Conservation (phyloP, 2,329 filamentous ascomycete species). For the Parascedosporium putredinis region DNA sequence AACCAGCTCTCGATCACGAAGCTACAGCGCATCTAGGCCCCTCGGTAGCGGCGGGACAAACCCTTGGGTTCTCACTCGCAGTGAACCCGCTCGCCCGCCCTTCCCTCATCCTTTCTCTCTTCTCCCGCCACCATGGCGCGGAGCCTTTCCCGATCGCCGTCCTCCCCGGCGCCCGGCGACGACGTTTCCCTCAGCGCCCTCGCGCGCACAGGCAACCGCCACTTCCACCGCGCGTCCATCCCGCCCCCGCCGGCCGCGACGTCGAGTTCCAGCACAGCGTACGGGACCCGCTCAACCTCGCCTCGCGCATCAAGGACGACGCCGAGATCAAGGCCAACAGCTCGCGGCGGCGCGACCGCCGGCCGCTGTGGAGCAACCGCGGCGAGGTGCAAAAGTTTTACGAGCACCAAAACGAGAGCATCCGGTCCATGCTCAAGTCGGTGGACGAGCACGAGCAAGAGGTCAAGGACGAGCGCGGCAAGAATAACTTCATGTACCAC, state of each 20-base stretch:
- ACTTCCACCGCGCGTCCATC: background rate
- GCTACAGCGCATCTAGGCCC: no score
- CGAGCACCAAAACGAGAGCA: conserved; percentile 83
- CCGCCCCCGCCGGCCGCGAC: conserved; percentile 2
- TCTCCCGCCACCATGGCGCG: background rate
- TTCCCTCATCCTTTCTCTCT: background rate
- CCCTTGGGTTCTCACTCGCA: no score
- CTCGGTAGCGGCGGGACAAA: no score
- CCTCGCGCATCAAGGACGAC: conserved; percentile 73
- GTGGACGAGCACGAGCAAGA: conserved; percentile 83
- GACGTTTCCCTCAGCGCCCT: background rate
- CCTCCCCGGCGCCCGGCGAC: background rate
- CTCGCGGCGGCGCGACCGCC: conserved; percentile 63
- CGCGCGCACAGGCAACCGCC: background rate
- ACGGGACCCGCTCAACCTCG: conserved; percentile 74
- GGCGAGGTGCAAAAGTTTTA: conserved; percentile 65
- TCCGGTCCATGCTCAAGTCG: conserved; percentile 80
- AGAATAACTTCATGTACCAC: conserved; percentile 62
- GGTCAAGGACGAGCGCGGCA: conserved; percentile 67
- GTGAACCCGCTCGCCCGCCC: no score
- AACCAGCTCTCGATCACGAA: no score
- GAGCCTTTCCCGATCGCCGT: background rate
- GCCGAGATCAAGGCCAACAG: conserved; percentile 70
- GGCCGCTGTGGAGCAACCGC: conserved; percentile 26
- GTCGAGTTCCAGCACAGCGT: conserved; percentile 6